These are phyloP conservation scores for Fusarium irregulare DNA, from an alignment of 2,329 filamentous ascomycete species.

Conservation along the genomic window DNA sequence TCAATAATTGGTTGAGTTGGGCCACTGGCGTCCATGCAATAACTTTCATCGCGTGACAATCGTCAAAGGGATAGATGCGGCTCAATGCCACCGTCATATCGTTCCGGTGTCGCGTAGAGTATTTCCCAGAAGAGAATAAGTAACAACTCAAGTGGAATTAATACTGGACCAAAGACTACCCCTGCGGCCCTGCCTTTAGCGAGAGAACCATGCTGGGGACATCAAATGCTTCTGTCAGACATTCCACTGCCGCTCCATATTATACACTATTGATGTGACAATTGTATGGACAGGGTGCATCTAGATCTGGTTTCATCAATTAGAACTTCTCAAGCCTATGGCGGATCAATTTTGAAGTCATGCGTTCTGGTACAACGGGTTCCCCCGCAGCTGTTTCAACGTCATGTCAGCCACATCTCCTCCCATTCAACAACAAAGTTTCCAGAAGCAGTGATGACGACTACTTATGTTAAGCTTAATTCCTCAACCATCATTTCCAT, in stretches of 20 bases:
- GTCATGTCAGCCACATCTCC: not conserved
- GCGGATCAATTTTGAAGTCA: not conserved
- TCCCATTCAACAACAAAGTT: not conserved
- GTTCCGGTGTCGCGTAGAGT: not conserved
- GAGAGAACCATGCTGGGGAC: not conserved
- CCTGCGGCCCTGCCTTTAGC: no score
- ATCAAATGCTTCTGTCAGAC: not conserved
- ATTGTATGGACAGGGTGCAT: not conserved
- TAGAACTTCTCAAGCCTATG: not conserved
- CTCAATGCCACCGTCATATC: not conserved
- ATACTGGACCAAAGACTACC: no score
- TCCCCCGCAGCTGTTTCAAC: not conserved
- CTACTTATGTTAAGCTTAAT: not conserved
- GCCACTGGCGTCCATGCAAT: no score
- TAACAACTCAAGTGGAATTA: not conserved
- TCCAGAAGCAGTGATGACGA: not conserved
- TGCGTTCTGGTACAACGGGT: not conserved
- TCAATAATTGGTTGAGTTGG: constrained; percentile 35
- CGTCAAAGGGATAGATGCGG: not conserved
- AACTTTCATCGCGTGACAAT: no score
- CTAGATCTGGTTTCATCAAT: not conserved
- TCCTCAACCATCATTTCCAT: not conserved
- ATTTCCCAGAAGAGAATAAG: not conserved
- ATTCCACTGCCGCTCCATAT: not conserved
- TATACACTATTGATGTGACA: not conserved